Evolutionary conservation across 2,329 filamentous ascomycete genomes (phyloP).

Genomic region (Pseudogymnoascus sp.): DNA sequence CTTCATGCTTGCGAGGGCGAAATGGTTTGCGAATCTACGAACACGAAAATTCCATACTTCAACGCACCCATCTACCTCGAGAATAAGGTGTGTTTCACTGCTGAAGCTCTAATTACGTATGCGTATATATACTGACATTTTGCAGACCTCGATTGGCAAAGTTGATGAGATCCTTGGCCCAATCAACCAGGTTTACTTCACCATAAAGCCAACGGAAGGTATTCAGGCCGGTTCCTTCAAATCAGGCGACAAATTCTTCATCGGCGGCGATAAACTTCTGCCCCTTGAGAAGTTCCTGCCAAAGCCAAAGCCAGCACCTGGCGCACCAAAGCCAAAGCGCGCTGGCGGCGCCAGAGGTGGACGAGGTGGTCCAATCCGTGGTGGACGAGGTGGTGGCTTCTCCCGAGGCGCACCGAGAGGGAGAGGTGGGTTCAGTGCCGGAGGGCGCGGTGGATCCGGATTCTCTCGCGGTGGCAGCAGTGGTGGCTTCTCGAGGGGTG

Average conservation of each 20-base stretch:
- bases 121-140: conserved; percentile 12
- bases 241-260: conserved; percentile 94
- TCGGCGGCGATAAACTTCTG: conserved; percentile 87
- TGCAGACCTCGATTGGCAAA: conserved; percentile 78
- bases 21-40: conserved; percentile 93
- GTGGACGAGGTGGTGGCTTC: conserved; percentile 32
- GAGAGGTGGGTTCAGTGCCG: conserved; percentile 41
- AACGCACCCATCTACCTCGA: conserved; percentile 98
- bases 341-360: conserved; percentile 53
- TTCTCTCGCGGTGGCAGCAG: conserved; percentile 36
- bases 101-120: neutral
- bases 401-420: conserved; percentile 46
- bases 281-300: conserved; percentile 94
- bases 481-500: conserved; percentile 20
- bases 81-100: conserved; percentile 64
- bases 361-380: conserved; percentile 37
- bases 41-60: conserved; percentile 96
- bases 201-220: conserved; percentile 92
- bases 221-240: conserved; percentile 95
- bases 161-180: conserved; percentile 97
- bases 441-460: conserved; percentile 35
- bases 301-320: conserved; percentile 71
- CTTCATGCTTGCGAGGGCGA: conserved; percentile 94
- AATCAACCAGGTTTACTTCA: conserved; percentile 97
- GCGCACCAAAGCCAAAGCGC: conserved; percentile 63